A percentile compares a stretch with the other conserved stretches of the same genome.
These are phyloP conservation scores for Coemansia sp. DNA, from an alignment of 192 early-diverging fungal species.

Conservation along the genomic window DNA sequence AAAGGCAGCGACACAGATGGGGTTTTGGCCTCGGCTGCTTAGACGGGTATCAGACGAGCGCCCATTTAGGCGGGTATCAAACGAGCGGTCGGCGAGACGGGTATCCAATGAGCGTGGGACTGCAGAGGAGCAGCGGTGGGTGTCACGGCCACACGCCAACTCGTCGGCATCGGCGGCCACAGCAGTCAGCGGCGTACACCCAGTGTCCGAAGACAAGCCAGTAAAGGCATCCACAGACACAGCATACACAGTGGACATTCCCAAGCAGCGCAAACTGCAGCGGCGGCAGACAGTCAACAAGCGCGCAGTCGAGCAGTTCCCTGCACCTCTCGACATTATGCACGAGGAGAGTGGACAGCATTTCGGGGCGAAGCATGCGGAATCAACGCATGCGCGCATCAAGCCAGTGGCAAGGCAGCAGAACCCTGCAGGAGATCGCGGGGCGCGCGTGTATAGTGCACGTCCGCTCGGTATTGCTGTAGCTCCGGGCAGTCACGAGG, in stretches of 20 bases:
- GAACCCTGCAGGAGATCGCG: conserved; percentile 20
- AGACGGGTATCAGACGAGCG: background rate
- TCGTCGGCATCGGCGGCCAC: conserved; percentile 39
- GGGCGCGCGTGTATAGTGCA: conserved; percentile 9
- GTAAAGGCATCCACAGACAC: background rate
- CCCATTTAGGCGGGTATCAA: background rate
- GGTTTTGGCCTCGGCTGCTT: conserved; percentile 33
- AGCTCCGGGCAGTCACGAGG: conserved; percentile 12
- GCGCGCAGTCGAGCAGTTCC: background rate
- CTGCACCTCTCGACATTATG: background rate
- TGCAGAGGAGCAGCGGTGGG: conserved; percentile 12
- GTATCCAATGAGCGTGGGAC: background rate
- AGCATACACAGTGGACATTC: background rate
- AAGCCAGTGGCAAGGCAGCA: background rate
- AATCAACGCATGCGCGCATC: conserved; percentile 4
- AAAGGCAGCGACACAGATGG: conserved; percentile 7
- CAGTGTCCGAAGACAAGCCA: background rate
- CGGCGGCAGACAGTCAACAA: background rate
- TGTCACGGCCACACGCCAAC: conserved; percentile 21
- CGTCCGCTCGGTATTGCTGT: conserved; percentile 4
- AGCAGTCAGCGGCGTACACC: conserved; percentile 3
- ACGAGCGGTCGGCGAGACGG: background rate
- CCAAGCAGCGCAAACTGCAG: conserved; percentile 4
- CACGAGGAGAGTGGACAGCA: conserved; percentile 10
- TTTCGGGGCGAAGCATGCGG: background rate